A percentile compares a stretch with the other conserved stretches of the same genome.
phyloP scores from a whole-genome alignment of 2,329 filamentous ascomycete genomes.

The Acrodontium crateriforme region DNA sequence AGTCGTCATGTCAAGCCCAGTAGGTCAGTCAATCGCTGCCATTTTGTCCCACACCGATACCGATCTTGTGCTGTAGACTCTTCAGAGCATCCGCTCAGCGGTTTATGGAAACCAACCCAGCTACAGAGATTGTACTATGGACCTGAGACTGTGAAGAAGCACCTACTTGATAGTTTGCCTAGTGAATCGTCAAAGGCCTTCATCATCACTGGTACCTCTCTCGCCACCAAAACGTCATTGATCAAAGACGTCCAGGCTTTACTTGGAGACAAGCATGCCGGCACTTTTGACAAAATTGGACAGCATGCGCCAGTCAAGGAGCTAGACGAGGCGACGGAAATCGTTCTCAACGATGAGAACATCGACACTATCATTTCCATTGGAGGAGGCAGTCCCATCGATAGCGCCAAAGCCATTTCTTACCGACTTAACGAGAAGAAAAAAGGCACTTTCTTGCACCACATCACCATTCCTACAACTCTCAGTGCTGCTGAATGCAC shows the following conservation, averaged over 20 bases:
- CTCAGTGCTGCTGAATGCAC: constrained; percentile 43
- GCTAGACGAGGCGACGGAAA: constrained; percentile 37
- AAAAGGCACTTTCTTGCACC: constrained; percentile 27
- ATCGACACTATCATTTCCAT: constrained; percentile 43
- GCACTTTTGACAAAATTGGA: constrained; percentile 41
- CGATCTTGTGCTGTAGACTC: constrained; percentile 29
- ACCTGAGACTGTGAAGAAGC: constrained; percentile 30
- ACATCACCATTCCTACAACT: constrained; percentile 37
- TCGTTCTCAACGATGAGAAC: constrained; percentile 29
- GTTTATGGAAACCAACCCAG: constrained; percentile 38
- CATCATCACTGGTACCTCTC: constrained; percentile 41
- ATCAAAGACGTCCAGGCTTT: constrained; percentile 38
- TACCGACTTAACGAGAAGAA: constrained; percentile 29
- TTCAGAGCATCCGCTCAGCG: constrained; percentile 31
- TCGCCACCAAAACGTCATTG: constrained; percentile 40
- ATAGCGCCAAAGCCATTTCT: constrained; percentile 35
- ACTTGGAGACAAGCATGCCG: constrained; percentile 34
- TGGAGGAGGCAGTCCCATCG: constrained; percentile 43
- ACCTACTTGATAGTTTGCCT: constrained; percentile 34
- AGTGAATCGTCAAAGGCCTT: constrained; percentile 38
- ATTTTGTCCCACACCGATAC: too few species aligned
- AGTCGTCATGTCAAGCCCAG: too few species aligned
- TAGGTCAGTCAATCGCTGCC: too few species aligned
- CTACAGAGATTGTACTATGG: constrained; percentile 39
- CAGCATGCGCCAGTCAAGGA: constrained; percentile 43